Conservation (phyloP, 129 eudicot genomes). For the Deinandra increscens region DNA sequence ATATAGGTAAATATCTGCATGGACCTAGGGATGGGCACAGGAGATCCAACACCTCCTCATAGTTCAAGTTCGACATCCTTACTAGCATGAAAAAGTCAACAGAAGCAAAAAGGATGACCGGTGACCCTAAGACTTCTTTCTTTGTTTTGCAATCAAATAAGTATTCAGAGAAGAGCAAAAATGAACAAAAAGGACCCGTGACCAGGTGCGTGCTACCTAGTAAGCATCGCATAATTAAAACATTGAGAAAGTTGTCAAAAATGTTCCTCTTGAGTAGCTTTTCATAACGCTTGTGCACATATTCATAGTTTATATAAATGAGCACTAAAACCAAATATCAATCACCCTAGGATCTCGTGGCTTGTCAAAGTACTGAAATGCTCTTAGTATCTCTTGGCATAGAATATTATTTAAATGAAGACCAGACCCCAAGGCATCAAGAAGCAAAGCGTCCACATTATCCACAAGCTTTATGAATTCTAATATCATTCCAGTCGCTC, state of each 20-base stretch:
- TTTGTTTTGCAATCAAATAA: constrained; percentile 73
- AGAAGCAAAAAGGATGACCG: constrained; percentile 77
- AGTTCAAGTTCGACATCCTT: constrained; percentile 68
- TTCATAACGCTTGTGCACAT: constrained; percentile 69
- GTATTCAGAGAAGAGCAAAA: constrained; percentile 57
- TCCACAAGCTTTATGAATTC: constrained; percentile 24
- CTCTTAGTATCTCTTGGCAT: constrained; percentile 76
- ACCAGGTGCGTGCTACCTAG: constrained; percentile 62
- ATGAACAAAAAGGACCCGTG: constrained; percentile 62
- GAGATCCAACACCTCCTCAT: constrained; percentile 78
- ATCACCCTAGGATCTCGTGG: constrained; percentile 71
- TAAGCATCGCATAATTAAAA: constrained; percentile 68
- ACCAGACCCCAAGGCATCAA: constrained; percentile 72
- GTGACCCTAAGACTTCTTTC: constrained; percentile 72
- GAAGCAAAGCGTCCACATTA: constrained; percentile 60
- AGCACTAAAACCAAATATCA: constrained; percentile 81
- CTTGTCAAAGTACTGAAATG: constrained; percentile 56
- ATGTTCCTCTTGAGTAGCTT: constrained; percentile 67
- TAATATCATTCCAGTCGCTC: no score
- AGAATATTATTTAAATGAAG: constrained; percentile 67
- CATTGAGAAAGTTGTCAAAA: constrained; percentile 55
- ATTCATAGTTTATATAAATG: constrained; percentile 56
- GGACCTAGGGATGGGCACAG: constrained; percentile 55
- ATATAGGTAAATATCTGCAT: constrained; percentile 69
- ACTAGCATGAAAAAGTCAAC: constrained; percentile 79